Conservation (phyloP, 2,329 filamentous ascomycete species). For the Diplodia mutila region DNA sequence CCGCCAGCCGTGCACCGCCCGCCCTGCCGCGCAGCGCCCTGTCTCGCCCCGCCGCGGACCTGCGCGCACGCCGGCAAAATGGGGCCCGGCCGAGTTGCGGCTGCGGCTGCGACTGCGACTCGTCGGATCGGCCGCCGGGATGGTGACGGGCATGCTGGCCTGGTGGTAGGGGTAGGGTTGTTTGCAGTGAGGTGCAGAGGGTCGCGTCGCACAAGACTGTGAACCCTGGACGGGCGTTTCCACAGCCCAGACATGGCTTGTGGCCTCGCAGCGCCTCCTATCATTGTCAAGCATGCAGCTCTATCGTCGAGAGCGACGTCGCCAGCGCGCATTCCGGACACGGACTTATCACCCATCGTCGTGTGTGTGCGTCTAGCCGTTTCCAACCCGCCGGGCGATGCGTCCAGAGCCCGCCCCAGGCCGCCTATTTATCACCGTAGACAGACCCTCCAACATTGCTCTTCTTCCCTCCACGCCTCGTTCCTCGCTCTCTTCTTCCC, state of each 20-base stretch:
- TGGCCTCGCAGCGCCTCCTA: slow-evolving; percentile 17
- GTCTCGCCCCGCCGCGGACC: too few relatives aligned
- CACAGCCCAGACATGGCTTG: slow-evolving; percentile 24
- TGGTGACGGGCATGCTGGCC: slow-evolving; percentile 17
- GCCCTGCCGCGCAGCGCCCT: not conserved
- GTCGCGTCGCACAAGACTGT: slow-evolving; percentile 17
- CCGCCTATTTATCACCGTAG: slow-evolving; percentile 8
- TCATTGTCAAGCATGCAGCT: slow-evolving; percentile 24
- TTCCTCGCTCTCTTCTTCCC: not conserved
- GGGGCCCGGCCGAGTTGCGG: not conserved
- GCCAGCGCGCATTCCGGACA: slow-evolving; percentile 21
- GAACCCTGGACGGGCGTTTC: slow-evolving; percentile 24
- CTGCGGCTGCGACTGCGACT: not conserved
- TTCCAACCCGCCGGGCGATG: slow-evolving; percentile 6
- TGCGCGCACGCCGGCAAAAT: too few relatives aligned
- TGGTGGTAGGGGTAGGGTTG: not conserved
- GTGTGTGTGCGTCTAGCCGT: slow-evolving; percentile 21
- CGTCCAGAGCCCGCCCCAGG: not conserved
- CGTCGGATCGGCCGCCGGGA: slow-evolving; percentile 15
- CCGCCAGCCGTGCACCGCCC: too few relatives aligned
- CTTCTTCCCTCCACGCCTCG: not conserved
- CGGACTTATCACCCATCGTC: slow-evolving; percentile 16
- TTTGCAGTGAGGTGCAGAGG: slow-evolving; percentile 26
- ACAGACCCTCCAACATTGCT: not conserved
- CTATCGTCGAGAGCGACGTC: slow-evolving; percentile 12